Conservation (phyloP, 2,329 filamentous ascomycete species). For the Arthrobotrys entomopaga region DNA sequence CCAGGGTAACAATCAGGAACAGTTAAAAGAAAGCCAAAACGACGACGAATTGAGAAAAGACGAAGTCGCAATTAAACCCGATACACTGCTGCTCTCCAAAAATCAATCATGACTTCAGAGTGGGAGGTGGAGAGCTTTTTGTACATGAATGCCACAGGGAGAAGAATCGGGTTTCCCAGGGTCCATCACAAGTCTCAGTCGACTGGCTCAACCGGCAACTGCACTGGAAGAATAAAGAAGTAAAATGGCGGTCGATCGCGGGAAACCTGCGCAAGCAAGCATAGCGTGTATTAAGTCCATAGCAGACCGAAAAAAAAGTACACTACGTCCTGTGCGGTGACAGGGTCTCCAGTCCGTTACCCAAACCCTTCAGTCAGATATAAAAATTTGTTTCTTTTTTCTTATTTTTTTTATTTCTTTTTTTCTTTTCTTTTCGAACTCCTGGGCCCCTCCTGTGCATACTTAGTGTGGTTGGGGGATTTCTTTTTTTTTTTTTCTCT, state of each 20-base stretch:
- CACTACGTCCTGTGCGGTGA: not conserved
- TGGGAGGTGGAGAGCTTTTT: slow-evolving; percentile 54
- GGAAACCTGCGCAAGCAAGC: slow-evolving; percentile 38
- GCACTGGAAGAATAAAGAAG: slow-evolving; percentile 22
- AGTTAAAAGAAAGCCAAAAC: slow-evolving; percentile 25
- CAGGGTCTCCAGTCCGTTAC: slow-evolving; percentile 19
- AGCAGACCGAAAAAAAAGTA: no score
- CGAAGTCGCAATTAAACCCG: slow-evolving; percentile 37
- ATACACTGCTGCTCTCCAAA: slow-evolving; percentile 15
- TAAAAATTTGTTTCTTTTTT: not conserved
- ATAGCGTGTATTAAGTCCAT: no score
- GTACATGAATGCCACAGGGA: slow-evolving; percentile 35
- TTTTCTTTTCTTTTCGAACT: slow-evolving; percentile 20
- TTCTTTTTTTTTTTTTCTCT: slow-evolving; percentile 4
- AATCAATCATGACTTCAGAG: slow-evolving; percentile 33
- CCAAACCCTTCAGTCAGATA: not conserved
- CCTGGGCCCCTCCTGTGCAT: slow-evolving; percentile 45
- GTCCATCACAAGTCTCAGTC: slow-evolving; percentile 38
- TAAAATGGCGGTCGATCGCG: slow-evolving; percentile 36
- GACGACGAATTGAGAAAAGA: slow-evolving; percentile 13
- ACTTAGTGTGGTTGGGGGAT: slow-evolving; percentile 12
- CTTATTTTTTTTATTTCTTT: slow-evolving; percentile 21
- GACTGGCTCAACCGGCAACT: slow-evolving; percentile 49
- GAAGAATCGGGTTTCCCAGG: slow-evolving; percentile 14
- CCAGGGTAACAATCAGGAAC: not conserved